Evolutionary conservation across 2,329 filamentous ascomycete species (phyloP).

Genomic region (Claviceps capensis): DNA sequence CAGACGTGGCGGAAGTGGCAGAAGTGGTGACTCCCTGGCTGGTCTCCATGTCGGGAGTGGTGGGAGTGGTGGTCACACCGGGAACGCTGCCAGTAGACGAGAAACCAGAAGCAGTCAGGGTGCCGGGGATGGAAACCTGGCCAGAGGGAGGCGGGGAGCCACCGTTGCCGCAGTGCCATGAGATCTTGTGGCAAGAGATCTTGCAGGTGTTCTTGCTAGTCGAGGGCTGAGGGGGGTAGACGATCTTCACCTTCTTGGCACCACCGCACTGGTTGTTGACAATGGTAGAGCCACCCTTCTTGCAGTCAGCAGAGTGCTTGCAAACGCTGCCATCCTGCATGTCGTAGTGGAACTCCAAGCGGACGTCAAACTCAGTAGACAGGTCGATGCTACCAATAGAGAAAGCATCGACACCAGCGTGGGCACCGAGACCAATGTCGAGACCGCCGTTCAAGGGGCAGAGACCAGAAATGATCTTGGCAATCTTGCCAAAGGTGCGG

Average conservation of each 20-base stretch:
- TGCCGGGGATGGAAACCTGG: not conserved
- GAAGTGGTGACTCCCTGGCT: slow-evolving; percentile 9
- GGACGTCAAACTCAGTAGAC: slow-evolving; percentile 58
- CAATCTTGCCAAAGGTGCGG: slow-evolving; percentile 25
- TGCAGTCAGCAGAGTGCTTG: slow-evolving; percentile 63
- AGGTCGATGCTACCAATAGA: slow-evolving; percentile 66
- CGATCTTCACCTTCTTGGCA: slow-evolving; percentile 66
- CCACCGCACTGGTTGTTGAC: slow-evolving; percentile 87
- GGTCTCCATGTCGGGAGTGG: slow-evolving; percentile 4
- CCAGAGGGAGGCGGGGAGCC: not conserved
- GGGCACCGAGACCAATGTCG: slow-evolving; percentile 39
- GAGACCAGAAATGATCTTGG: slow-evolving; percentile 48
- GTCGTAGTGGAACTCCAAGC: slow-evolving; percentile 73
- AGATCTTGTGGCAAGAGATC: slow-evolving; percentile 28
- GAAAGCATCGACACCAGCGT: slow-evolving; percentile 36
- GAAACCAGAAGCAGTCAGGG: not conserved
- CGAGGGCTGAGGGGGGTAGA: slow-evolving; percentile 42
- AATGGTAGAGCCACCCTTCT: slow-evolving; percentile 51
- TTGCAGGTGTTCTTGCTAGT: slow-evolving; percentile 47
- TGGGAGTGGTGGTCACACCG: not conserved
- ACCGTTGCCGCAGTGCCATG: slow-evolving; percentile 51
- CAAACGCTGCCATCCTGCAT: slow-evolving; percentile 75
- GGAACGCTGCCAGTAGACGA: not conserved
- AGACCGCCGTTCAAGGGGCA: slow-evolving; percentile 35
- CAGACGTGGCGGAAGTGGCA: not conserved